Conservation (phyloP, 352 stramenopile genomes). For the Globisporangium megalacanthum region DNA sequence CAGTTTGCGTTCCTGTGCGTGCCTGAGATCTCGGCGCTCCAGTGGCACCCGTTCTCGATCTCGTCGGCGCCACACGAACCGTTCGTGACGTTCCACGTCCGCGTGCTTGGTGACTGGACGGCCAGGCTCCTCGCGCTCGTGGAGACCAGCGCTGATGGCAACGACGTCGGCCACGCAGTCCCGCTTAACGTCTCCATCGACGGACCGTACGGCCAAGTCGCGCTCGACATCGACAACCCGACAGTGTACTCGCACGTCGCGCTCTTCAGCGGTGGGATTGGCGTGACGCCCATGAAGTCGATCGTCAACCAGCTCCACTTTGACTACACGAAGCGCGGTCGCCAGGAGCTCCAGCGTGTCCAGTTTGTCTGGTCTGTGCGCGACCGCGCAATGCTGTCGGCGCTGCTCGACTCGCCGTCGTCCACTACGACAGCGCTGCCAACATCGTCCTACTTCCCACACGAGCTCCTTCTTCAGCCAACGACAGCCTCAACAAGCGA, state of each 20-base stretch:
- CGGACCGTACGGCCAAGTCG: constrained; percentile 39
- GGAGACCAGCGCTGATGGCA: constrained; percentile 17
- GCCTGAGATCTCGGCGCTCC: constrained; percentile 44
- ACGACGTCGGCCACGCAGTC: neutral
- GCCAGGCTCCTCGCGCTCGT: constrained; percentile 24
- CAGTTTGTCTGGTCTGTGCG: constrained; percentile 45
- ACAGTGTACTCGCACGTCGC: constrained; percentile 45
- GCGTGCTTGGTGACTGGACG: constrained; percentile 59
- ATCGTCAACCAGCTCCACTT: constrained; percentile 14
- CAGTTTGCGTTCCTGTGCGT: constrained; percentile 85
- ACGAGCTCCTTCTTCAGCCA: neutral
- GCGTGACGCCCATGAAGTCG: constrained; percentile 16
- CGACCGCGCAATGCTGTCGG: constrained; percentile 26
- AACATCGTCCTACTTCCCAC: constrained; percentile 7
- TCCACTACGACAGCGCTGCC: neutral
- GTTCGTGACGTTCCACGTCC: constrained; percentile 68
- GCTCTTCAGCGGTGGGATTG: constrained; percentile 24
- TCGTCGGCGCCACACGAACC: constrained; percentile 64
- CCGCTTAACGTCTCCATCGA: constrained; percentile 36
- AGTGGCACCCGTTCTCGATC: constrained; percentile 91
- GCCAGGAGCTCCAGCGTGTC: constrained; percentile 21
- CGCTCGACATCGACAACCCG: constrained; percentile 33
- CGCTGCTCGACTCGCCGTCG: constrained; percentile 8
- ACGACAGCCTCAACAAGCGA: neutral
- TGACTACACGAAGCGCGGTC: constrained; percentile 4